A percentile compares a stretch with the other conserved stretches of the same genome.
phyloP scores from a whole-genome alignment of 2,329 filamentous ascomycete genomes.

The Davidsoniella virescens region DNA sequence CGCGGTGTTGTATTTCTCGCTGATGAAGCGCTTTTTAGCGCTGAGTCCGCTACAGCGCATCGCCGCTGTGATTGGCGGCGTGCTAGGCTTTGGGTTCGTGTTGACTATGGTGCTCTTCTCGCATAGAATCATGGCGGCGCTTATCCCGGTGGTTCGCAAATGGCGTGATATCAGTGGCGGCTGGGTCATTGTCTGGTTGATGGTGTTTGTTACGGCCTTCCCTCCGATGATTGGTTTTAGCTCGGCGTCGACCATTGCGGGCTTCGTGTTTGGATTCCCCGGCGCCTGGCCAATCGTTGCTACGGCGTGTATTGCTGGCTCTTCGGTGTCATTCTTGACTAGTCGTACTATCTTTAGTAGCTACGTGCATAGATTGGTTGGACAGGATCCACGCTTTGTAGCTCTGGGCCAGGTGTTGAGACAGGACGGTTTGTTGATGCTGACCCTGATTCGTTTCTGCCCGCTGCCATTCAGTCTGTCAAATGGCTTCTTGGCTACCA shows the following conservation, averaged over 20 bases:
- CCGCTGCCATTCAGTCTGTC: constrained; percentile 84
- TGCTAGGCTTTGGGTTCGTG: constrained; percentile 34
- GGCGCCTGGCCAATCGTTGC: constrained; percentile 71
- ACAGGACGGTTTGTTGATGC: constrained; percentile 72
- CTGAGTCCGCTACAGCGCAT: constrained; percentile 46
- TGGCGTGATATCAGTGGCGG: constrained; percentile 63
- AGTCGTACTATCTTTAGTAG: constrained; percentile 61
- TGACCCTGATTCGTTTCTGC: constrained; percentile 84
- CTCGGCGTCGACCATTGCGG: constrained; percentile 42
- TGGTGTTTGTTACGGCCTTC: constrained; percentile 64
- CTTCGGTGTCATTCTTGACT: constrained; percentile 61
- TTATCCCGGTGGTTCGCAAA: constrained; percentile 55
- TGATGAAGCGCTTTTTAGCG: constrained; percentile 27
- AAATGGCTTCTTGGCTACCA: constrained; percentile 87
- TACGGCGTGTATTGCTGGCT: constrained; percentile 61
- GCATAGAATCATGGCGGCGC: constrained; percentile 58
- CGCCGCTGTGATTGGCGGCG: constrained; percentile 32
- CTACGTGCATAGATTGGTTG: constrained; percentile 68
- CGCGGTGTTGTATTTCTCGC: constrained; percentile 27
- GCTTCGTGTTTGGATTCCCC: constrained; percentile 40
- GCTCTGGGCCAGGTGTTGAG: constrained; percentile 78
- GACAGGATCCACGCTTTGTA: constrained; percentile 71
- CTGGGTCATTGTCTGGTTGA: constrained; percentile 57
- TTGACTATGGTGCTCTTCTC: constrained; percentile 64
- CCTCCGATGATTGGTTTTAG: constrained; percentile 81